Evolutionary conservation across 1,284 basidiomycete species (phyloP).

Genomic region (Moesziomyces antarcticus): DNA sequence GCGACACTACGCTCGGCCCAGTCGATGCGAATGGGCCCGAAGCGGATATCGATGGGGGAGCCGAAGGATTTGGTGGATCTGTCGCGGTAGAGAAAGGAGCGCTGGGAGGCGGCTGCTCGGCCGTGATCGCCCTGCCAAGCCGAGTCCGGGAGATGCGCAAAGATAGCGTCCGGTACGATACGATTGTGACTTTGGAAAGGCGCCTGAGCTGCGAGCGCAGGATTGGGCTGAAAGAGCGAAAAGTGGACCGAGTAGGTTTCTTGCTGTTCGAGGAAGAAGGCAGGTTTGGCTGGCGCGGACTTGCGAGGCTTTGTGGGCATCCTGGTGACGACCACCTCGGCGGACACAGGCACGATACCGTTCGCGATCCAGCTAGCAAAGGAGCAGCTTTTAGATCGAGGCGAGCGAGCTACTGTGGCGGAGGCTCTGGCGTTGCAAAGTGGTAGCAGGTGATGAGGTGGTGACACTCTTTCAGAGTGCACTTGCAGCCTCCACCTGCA

Average conservation of each 20-base stretch:
- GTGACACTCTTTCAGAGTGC: not conserved
- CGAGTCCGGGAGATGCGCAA: slow-evolving; percentile 25
- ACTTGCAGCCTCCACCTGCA: not conserved
- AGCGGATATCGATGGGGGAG: slow-evolving; percentile 49
- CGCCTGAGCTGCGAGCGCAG: slow-evolving; percentile 6
- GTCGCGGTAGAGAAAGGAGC: slow-evolving; percentile 18
- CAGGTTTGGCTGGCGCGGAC: slow-evolving; percentile 12
- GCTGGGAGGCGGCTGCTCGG: slow-evolving; percentile 12
- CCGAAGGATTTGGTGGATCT: slow-evolving; percentile 31
- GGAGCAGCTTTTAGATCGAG: not conserved
- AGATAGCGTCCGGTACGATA: slow-evolving; percentile 13
- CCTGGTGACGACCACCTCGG: slow-evolving; percentile 6
- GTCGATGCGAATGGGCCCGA: slow-evolving; percentile 55
- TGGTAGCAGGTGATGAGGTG: not conserved
- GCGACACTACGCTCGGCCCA: slow-evolving; percentile 37
- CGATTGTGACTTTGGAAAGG: slow-evolving; percentile 23
- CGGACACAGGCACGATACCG: not conserved
- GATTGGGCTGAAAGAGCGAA: slow-evolving; percentile 32
- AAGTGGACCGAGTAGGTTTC: slow-evolving; percentile 46
- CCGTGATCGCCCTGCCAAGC: slow-evolving; percentile 35
- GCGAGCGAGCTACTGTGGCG: not conserved
- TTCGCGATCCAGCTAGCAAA: not conserved
- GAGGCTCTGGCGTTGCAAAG: not conserved
- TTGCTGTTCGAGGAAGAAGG: slow-evolving; percentile 34
- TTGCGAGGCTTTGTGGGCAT: slow-evolving; percentile 39